Base-by-base conservation (phyloP, 1,139 yeast species). In the Starmera stellimalicola region DNA sequence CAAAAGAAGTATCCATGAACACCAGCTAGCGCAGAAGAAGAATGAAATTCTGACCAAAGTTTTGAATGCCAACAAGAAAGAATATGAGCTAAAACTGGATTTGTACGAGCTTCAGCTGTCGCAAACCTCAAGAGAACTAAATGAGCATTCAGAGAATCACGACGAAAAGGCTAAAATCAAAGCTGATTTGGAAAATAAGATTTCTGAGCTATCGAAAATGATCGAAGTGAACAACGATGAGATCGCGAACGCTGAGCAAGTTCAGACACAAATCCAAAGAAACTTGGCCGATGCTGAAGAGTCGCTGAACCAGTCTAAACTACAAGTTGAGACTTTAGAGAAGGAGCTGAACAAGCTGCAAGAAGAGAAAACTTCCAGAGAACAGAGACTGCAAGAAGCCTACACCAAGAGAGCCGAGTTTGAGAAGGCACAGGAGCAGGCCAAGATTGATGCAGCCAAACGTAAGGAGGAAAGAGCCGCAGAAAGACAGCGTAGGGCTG, bases 331-430 rank as follows among this genome's bases (percentile, higher is more conserved):
- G 38, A 66, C 68, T 12, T 50, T 58, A 37, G 72, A 66, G 30
- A 63, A 58, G 36, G 72, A 70, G 44, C 60, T 66, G 37, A 58
- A 63, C 39, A 57, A 72, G 34, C 51, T 63, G 16, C 64, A 62
- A 48, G 68, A 69, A 14, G 52, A 53, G 25, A 65, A 66, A 44
- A 61, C 57, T 5, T 64, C 60, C 20, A 70, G 65, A 43, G 60
- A 65, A 25, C 55, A 56, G 36, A 60, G 60, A 48, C 41, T 61
- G 11, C 51, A 58, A 40, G 68, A 63, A 29, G 72, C 69, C 35
- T 52, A 60, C 26, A 64, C 60, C 41, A 58, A 63, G 43, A 57
- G 62, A 43, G 42, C 45, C 26, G 48, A 35, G 2, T 53, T 53
- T 33, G 61, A 62, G 26, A 62, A 53, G 32, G 60, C 56, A 24